A percentile compares a stretch with the other conserved stretches of the same genome.
These are phyloP conservation scores for Quercus wislizeni DNA, from an alignment of 306 rosid genomes.

Conservation along the genomic window DNA sequence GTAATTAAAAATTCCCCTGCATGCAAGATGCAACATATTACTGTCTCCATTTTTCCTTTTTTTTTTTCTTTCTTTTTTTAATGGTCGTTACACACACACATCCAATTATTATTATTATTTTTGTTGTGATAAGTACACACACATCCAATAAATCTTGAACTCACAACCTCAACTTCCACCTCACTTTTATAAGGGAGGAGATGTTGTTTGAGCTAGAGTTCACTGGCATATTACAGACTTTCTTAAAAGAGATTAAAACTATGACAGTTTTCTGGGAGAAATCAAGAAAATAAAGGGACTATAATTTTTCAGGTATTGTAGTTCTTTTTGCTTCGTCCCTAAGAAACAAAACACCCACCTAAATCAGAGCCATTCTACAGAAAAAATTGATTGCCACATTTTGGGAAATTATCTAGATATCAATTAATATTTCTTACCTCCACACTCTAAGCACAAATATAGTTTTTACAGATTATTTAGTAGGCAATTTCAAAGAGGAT, in stretches of 20 bases:
- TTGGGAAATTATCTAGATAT: background rate
- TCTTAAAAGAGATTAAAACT: background rate
- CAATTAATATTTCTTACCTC: background rate
- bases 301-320: background rate
- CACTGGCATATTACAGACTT: background rate
- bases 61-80: no score
- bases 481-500: background rate
- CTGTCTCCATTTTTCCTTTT: background rate
- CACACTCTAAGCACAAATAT: background rate
- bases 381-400: background rate
- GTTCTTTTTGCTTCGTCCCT: background rate
- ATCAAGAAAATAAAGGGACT: background rate
- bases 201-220: no score
- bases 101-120: no score
- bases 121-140: no score
- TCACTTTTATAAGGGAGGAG: no score
- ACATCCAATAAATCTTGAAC: no score
- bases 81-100: no score
- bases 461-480: background rate
- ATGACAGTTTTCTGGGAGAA: background rate
- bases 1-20: conserved; percentile 13
- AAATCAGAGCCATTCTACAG: background rate
- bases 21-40: background rate
- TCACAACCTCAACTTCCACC: no score
- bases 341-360: background rate